These are phyloP conservation scores for Fusarium verticillioides DNA, from an alignment of 2,329 filamentous ascomycete genomes.

Conservation along the genomic window DNA sequence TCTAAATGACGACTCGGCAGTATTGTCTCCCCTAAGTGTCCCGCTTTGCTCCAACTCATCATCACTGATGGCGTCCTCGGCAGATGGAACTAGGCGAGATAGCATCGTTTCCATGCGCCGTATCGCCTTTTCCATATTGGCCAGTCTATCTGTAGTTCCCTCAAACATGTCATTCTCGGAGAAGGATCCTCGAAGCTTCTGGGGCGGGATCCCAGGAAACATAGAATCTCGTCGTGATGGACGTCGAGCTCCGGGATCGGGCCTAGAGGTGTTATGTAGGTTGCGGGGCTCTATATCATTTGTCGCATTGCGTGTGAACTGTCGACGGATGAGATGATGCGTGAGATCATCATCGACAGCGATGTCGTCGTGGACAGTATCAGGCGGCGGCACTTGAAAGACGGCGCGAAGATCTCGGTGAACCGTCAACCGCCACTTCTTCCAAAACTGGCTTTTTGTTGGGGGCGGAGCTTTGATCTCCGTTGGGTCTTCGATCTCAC, in stretches of 20 bases:
- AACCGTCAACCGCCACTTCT: conserved; percentile 74
- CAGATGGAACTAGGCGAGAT: conserved; percentile 50
- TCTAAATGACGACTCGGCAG: conserved; percentile 47
- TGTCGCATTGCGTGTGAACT: conserved; percentile 62
- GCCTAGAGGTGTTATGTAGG: conserved; percentile 34
- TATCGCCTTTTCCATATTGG: conserved; percentile 62
- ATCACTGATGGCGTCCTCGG: conserved; percentile 43
- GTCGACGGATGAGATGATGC: conserved; percentile 66
- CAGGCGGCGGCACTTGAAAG: conserved; percentile 76
- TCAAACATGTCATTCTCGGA: conserved; percentile 58
- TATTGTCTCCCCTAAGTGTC: conserved; percentile 45
- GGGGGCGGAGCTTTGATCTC: conserved; percentile 38
- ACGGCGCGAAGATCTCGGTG: conserved; percentile 79
- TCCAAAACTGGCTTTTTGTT: conserved; percentile 67
- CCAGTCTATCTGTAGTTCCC: conserved; percentile 58
- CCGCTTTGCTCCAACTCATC: conserved; percentile 45
- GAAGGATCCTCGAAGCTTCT: conserved; percentile 62
- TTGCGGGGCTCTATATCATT: conserved; percentile 39
- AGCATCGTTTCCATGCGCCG: conserved; percentile 62
- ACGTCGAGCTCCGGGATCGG: conserved; percentile 46
- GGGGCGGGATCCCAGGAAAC: conserved; percentile 59
- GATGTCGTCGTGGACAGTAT: conserved; percentile 67
- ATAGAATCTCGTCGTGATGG: conserved; percentile 66
- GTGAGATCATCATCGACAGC: conserved; percentile 69
- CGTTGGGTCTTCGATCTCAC: conserved; percentile 20